These are phyloP conservation scores for Microthyrium microscopicum DNA, from an alignment of 2,329 filamentous ascomycete genomes.

Conservation along the genomic window DNA sequence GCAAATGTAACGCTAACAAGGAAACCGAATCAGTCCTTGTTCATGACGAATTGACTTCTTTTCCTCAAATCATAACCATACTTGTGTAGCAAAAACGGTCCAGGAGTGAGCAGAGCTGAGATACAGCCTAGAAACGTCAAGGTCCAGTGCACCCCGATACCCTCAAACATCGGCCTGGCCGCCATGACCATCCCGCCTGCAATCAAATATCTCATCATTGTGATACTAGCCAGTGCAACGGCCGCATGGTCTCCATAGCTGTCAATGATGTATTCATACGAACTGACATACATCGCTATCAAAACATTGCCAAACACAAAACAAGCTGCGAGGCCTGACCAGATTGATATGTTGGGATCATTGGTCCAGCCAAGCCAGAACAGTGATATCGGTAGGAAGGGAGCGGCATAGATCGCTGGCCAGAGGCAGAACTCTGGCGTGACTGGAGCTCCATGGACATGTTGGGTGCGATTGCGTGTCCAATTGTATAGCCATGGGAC, in stretches of 20 bases:
- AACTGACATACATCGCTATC: slow-evolving; percentile 27
- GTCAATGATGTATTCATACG: slow-evolving; percentile 21
- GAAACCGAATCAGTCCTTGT: too few species aligned
- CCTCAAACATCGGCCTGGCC: slow-evolving; percentile 22
- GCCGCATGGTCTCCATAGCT: slow-evolving; percentile 26
- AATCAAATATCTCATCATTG: slow-evolving; percentile 17
- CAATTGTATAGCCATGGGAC: too few species aligned
- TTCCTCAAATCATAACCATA: slow-evolving; percentile 12
- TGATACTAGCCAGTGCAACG: slow-evolving; percentile 22
- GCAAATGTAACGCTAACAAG: too few species aligned
- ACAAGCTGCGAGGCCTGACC: slow-evolving; percentile 28
- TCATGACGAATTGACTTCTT: too few species aligned
- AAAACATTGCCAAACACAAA: slow-evolving; percentile 30
- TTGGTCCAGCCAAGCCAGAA: slow-evolving; percentile 37
- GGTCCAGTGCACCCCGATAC: slow-evolving; percentile 26
- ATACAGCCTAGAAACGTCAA: slow-evolving; percentile 24
- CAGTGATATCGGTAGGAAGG: slow-evolving; percentile 27
- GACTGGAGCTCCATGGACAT: slow-evolving; percentile 18
- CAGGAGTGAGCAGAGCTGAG: slow-evolving; percentile 16
- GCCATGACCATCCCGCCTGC: slow-evolving; percentile 26
- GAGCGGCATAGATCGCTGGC: slow-evolving; percentile 27
- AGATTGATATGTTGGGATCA: slow-evolving; percentile 25
- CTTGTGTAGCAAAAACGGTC: slow-evolving; percentile 21
- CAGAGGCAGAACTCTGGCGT: slow-evolving; percentile 19
- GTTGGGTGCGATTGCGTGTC: too few species aligned